A percentile compares a stretch with the other conserved stretches of the same genome.
Conservation (phyloP, 768 basidiomycete genomes). For the Suillus bovinus region DNA sequence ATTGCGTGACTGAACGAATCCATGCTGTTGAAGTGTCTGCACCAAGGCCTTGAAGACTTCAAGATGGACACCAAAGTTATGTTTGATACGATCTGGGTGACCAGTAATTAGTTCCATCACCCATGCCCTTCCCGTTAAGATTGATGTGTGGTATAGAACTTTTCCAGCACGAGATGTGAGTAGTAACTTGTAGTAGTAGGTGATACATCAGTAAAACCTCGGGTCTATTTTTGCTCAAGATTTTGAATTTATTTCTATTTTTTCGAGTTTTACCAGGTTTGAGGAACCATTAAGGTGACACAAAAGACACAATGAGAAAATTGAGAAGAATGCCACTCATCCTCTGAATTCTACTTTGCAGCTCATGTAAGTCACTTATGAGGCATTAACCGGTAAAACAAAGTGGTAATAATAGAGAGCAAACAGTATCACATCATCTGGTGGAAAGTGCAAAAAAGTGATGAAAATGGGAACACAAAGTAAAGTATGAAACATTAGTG, state of each 20-base stretch:
- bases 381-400: not conserved
- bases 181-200: too few species aligned
- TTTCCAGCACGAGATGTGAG: too few species aligned
- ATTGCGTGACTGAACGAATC: too few species aligned
- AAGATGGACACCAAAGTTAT: too few species aligned
- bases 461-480: too few species aligned
- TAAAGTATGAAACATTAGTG: too few species aligned
- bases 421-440: not conserved
- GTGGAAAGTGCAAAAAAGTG: not conserved
- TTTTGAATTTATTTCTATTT: not conserved
- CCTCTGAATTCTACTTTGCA: not conserved
- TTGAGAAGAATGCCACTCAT: not conserved
- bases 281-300: not conserved
- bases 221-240: not conserved
- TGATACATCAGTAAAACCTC: constrained; percentile 3
- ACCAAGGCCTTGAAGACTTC: too few species aligned
- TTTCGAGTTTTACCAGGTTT: not conserved
- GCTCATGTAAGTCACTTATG: not conserved
- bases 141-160: too few species aligned
- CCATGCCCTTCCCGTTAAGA: too few species aligned
- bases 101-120: too few species aligned
- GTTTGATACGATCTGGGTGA: too few species aligned
- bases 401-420: not conserved
- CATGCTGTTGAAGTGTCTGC: too few species aligned
- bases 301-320: not conserved